Evolutionary conservation across 2,329 filamentous ascomycete species (phyloP), one percentile per base, ranked within the genome.

Genomic region (Curvularia verruculosa): DNA sequence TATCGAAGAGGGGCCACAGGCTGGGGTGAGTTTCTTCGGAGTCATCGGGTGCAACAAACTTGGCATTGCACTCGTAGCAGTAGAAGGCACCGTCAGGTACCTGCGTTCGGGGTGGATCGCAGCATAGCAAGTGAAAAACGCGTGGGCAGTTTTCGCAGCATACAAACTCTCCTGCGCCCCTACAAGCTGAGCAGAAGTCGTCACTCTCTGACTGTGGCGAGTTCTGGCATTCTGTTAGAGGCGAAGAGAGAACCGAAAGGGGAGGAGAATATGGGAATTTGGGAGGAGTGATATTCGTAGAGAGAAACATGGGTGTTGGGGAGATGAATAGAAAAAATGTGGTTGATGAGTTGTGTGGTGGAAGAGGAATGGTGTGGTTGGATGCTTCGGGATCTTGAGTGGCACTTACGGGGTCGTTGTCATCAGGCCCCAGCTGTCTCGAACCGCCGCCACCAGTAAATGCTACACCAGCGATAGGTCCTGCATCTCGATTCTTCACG

Each of bases 71-170:
- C 47, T 73, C 72, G 68, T 90, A 89, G 79, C 94, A 98, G 75
- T 85, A 95, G 91, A 92, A 98, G 15, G 68, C 67, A 8, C 70
- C 73, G 31, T 71, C 68, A 34, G 73, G 72, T 52, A 72, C 67
- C 31, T 69, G 60, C 24, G 64, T 52, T 51, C 69, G 81, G 37
- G 91, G 89, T 60, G 94, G 92, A 75, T 96, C 89, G 65, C 95
- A 86, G 75, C 95, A 98, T 58, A 86, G 84, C 74, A 95, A 92
- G 77, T 98, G 95, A 78, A 96, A 97, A 5, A 93, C 91, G 65
- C 91, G 87, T 59, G 89, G 86, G 79, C 95, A 99, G 61, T 90
- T 91, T 79, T 98, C 95, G 77, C 95, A 99, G 79, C 93, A 97
- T 64, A 98, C 84, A 61, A 99, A 85, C 66, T 92, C 87, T 55